Evolutionary conservation across 2,329 filamentous ascomycete species (phyloP), one percentile per base, ranked within the genome.

Genomic region (Aspergillus phoenicis): DNA sequence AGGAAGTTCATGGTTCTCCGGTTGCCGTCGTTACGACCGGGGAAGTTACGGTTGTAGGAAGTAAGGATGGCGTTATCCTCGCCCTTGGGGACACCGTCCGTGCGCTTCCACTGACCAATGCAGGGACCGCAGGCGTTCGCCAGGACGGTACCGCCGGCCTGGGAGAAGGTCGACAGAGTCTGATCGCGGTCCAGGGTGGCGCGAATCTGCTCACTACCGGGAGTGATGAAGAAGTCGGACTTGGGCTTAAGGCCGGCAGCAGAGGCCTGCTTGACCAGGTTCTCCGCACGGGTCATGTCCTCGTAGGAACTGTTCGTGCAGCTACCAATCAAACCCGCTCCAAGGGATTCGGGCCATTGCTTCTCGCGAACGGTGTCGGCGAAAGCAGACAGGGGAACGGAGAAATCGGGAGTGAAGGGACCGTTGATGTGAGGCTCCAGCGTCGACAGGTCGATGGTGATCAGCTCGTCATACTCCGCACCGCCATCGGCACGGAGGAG

Each of bases 301-400:
- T 97, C 90, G 77, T 98, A 99, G 2, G 95, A 98, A 77, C 91
- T 96, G 84, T 99, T 99, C 54, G 95, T 99, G 83, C 95, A 99
- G 81, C 93, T 97, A 62, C 95, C 95, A 73, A 99, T 99, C 58
- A 99, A 85, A 55, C 93, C 93, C 26, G 95, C 94, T 11, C 93
- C 95, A 63, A 99, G 89, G 64, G 89, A 92, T 73, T 91, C 86
- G 2, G 95, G 95, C 95, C 95, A 99, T 54, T 90, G 82, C 77
- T 97, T 92, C 69, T 89, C 84, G 77, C 90, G 84, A 22, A 97
- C 91, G 2, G 90, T 88, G 61, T 91, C 85, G 73, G 93, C 92
- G 82, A 99, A 99, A 73, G 89, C 85, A 52, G 93, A 97, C 58
- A 99, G 81, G 4, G 95, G 94, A 0, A 93, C 97, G 3, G 94